These are phyloP conservation scores for Closterium sp. DNA, from an alignment of 139 green algal species.

Conservation along the genomic window DNA sequence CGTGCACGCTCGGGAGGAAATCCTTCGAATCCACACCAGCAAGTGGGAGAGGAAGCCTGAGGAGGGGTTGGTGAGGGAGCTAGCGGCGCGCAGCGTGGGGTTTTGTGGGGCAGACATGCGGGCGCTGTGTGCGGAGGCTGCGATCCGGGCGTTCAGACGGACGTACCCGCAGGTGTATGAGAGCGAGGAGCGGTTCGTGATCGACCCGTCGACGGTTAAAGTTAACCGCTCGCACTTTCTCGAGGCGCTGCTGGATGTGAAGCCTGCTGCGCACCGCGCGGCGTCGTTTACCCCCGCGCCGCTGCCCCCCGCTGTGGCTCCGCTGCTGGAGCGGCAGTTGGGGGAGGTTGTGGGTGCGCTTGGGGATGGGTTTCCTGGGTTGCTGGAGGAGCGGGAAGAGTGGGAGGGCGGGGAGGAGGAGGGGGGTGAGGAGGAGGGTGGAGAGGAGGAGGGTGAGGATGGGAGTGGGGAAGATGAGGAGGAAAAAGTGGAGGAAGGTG, in stretches of 20 bases:
- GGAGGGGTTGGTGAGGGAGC: conserved; percentile 62
- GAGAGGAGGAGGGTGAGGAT: conserved; percentile 38
- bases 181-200: conserved; percentile 52
- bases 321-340: neutral
- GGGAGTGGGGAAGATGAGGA: neutral
- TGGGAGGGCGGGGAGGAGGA: conserved; percentile 12
- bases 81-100: conserved; percentile 67
- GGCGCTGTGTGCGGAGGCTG: conserved; percentile 89
- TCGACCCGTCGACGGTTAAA: conserved; percentile 66
- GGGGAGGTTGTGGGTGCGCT: conserved; percentile 38
- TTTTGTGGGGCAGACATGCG: conserved; percentile 96
- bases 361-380: conserved; percentile 62
- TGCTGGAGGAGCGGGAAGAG: neutral
- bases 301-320: conserved; percentile 50
- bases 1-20: conserved; percentile 67
- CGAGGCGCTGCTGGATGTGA: conserved; percentile 72
- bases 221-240: conserved; percentile 78
- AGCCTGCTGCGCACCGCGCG: conserved; percentile 72
- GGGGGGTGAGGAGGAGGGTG: conserved; percentile 22
- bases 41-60: conserved; percentile 71
- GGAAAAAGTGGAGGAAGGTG: too few relatives aligned
- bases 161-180: conserved; percentile 69
- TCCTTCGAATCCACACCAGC: conserved; percentile 88
- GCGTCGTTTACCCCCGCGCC: conserved; percentile 61
- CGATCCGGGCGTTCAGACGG: conserved; percentile 78